phyloP scores from a whole-genome alignment of 305 asterid genomes.

The Fraxinus nigra region DNA sequence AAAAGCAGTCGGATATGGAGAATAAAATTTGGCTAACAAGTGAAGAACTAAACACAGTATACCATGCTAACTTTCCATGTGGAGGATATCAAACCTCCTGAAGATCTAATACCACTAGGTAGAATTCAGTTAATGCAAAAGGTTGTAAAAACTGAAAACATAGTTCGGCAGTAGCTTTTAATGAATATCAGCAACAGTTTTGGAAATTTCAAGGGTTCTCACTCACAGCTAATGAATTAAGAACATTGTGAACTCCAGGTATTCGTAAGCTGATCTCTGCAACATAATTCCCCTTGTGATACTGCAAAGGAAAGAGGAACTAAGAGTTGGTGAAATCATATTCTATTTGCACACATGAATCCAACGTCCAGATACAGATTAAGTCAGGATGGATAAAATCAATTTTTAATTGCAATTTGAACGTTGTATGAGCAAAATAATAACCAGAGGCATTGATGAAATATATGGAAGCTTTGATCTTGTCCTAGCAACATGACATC shows the following conservation, averaged over 20 bases:
- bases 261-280: constrained; percentile 35
- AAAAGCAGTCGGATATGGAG: background rate
- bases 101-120: background rate
- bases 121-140: background rate
- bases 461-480: background rate
- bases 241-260: constrained; percentile 44
- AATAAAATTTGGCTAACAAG: background rate
- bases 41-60: background rate
- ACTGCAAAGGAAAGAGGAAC: constrained; percentile 17
- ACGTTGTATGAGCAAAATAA: background rate
- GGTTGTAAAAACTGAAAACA: background rate
- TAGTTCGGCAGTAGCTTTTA: background rate
- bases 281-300: constrained; percentile 31
- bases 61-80: background rate
- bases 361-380: background rate
- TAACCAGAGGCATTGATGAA: background rate
- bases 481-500: background rate
- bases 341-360: background rate
- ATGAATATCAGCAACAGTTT: background rate
- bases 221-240: constrained; percentile 47
- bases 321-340: background rate
- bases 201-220: constrained; percentile 2
- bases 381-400: background rate
- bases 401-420: background rate
- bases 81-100: background rate